Evolutionary conservation across 164 flowering plant species (phyloP).

Genomic region (Dillenia suffruticosa): DNA sequence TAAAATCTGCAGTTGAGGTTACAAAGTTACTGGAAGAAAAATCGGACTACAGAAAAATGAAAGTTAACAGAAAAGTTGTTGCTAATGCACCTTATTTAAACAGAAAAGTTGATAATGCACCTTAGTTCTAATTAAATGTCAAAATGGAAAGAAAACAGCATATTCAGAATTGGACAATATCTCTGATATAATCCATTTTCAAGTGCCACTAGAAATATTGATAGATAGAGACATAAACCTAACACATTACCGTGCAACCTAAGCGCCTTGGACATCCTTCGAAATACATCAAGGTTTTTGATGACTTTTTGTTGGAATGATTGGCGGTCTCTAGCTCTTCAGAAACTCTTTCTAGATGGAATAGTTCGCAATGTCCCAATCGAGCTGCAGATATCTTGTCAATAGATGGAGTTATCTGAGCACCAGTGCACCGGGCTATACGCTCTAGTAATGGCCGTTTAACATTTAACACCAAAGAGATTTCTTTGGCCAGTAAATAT

Average conservation of each 20-base stretch:
- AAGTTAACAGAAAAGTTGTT: no score
- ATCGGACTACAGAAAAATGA: no score
- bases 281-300: conserved; percentile 88
- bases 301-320: conserved; percentile 59
- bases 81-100: no score
- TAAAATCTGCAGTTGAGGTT: no score
- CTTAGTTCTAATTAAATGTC: no score
- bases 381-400: conserved; percentile 58
- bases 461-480: conserved; percentile 89
- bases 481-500: conserved; percentile 81
- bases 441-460: conserved; percentile 82
- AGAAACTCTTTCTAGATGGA: conserved; percentile 60
- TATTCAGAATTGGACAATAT: not conserved
- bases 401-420: conserved; percentile 67
- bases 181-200: not conserved
- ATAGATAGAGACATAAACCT: not conserved
- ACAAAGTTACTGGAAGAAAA: no score
- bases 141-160: not conserved
- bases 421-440: conserved; percentile 90
- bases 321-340: conserved; percentile 53
- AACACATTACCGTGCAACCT: conserved; percentile 89
- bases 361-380: conserved; percentile 87
- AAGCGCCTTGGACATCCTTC: conserved; percentile 96
- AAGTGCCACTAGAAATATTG: not conserved
- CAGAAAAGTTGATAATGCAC: no score